phyloP scores from a whole-genome alignment of 2,329 filamentous ascomycete species.

The Diaporthe capsici region DNA sequence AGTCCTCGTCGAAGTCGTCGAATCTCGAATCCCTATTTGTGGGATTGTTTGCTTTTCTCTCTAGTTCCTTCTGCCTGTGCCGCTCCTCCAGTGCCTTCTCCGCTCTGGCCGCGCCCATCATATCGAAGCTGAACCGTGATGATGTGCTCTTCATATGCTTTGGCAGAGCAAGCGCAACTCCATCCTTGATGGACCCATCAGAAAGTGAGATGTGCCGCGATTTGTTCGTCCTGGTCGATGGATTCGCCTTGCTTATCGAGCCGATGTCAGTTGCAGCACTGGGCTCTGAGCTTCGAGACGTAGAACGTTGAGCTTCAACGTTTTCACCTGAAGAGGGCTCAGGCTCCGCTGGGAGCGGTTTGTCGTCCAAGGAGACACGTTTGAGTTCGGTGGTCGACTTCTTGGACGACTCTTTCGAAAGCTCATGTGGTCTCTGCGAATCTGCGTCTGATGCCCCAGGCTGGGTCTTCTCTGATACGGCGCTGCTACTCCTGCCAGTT shows the following conservation, averaged over 20 bases:
- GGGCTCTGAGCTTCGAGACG: conserved; percentile 50
- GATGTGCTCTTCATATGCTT: conserved; percentile 82
- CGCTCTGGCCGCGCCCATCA: conserved; percentile 77
- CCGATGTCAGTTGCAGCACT: conserved; percentile 18
- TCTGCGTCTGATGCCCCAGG: conserved; percentile 25
- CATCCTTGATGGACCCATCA: conserved; percentile 60
- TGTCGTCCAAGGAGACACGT: conserved; percentile 44
- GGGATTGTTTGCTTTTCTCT: conserved; percentile 64
- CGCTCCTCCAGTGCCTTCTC: conserved; percentile 81
- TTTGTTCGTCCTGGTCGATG: conserved; percentile 56
- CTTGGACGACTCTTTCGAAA: conserved; percentile 35
- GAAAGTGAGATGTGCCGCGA: conserved; percentile 69
- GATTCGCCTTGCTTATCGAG: conserved; percentile 46
- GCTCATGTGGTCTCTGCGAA: conserved; percentile 10
- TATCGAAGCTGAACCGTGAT: conserved; percentile 86
- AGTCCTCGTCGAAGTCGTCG: conserved; percentile 74
- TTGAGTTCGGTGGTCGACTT: conserved; percentile 8
- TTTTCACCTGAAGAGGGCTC: conserved; percentile 55
- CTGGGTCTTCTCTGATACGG: conserved; percentile 35
- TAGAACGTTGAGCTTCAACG: conserved; percentile 48
- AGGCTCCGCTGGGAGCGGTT: conserved; percentile 44
- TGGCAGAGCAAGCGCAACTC: conserved; percentile 64
- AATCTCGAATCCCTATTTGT: conserved; percentile 64
- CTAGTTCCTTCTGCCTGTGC: conserved; percentile 76
- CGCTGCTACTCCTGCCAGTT: conserved; percentile 33